Evolutionary conservation across 345 rosid genomes (phyloP).

Genomic region (Moringa oleifera): DNA sequence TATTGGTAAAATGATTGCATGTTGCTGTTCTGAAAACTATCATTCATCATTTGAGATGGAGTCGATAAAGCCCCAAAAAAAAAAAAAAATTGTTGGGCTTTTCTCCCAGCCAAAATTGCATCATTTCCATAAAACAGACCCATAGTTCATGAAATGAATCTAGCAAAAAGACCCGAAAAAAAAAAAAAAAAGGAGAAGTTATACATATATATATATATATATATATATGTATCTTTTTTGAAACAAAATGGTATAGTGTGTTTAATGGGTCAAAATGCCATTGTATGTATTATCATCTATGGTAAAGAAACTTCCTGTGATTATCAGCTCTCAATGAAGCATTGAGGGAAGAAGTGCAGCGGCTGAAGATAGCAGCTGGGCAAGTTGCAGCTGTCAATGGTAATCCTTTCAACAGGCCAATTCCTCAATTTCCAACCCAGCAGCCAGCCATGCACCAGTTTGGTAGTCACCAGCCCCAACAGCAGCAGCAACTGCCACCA

Average conservation of each 20-base stretch:
- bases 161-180: too few species aligned
- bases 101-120: too few species aligned
- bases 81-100: too few species aligned
- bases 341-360: constrained; percentile 77
- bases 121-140: too few species aligned
- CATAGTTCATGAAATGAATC: too few species aligned
- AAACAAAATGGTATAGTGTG: too few species aligned
- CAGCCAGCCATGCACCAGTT: constrained; percentile 46
- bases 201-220: too few species aligned
- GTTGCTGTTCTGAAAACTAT: background rate
- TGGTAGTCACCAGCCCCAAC: constrained; percentile 40
- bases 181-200: too few species aligned
- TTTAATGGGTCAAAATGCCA: too few species aligned
- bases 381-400: constrained; percentile 60
- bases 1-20: background rate
- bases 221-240: too few species aligned
- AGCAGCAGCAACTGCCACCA: constrained; percentile 27
- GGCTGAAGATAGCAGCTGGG: constrained; percentile 76
- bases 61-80: background rate
- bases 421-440: constrained; percentile 41
- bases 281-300: too few species aligned
- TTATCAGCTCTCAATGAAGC: constrained; percentile 77
- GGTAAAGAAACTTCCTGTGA: too few species aligned
- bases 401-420: constrained; percentile 40
- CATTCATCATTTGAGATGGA: background rate